phyloP scores from a whole-genome alignment of 176 grass and related monocot genomes.

The Pontederia paniculata region DNA sequence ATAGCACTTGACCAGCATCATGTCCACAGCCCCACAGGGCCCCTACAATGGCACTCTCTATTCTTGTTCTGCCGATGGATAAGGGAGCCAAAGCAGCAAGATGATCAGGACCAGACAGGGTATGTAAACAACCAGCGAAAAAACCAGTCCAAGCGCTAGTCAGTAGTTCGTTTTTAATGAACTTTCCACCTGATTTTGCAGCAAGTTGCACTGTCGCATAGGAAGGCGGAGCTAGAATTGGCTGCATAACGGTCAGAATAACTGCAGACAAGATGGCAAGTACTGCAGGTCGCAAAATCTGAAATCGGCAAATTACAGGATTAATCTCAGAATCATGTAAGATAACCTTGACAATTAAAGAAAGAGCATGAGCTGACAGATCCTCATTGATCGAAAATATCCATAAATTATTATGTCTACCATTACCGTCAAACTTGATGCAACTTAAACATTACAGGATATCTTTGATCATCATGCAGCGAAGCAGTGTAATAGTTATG shows the following conservation, averaged over 20 bases:
- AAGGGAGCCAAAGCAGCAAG: slow-evolving; percentile 83
- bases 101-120: slow-evolving; percentile 92
- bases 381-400: no score
- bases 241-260: slow-evolving; percentile 12
- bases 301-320: slow-evolving; percentile 9
- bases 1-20: slow-evolving; percentile 91
- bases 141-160: slow-evolving; percentile 87
- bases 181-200: slow-evolving; percentile 31
- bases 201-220: slow-evolving; percentile 40
- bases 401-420: no score
- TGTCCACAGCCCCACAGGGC: slow-evolving; percentile 99
- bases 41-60: slow-evolving; percentile 84
- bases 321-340: background rate
- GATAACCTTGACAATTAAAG: background rate
- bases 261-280: slow-evolving; percentile 5
- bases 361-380: background rate
- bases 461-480: no score
- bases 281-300: slow-evolving; percentile 11
- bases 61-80: slow-evolving; percentile 68
- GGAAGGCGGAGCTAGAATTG: slow-evolving; percentile 19
- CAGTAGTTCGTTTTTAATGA: slow-evolving; percentile 52
- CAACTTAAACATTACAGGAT: no score
- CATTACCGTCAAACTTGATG: no score
- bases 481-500: no score
- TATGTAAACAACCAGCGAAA: slow-evolving; percentile 91